phyloP scores from a whole-genome alignment of 306 rosid genomes.

The Vigna hirtella region DNA sequence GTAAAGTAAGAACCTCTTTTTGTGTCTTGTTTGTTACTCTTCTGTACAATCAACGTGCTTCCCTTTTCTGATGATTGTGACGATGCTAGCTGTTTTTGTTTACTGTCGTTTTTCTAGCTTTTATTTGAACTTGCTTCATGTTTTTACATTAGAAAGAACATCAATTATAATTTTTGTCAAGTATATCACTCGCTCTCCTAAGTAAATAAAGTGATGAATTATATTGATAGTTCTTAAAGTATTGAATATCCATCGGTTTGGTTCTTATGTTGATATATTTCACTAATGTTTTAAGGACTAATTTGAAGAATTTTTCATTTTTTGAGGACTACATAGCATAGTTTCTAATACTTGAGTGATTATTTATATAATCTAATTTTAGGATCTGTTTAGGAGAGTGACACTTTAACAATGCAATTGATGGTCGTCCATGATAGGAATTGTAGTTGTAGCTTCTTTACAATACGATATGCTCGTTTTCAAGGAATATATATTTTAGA shows the following conservation, averaged over 20 bases:
- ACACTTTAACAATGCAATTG: background rate
- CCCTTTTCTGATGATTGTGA: background rate
- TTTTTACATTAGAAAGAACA: background rate
- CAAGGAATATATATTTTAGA: background rate
- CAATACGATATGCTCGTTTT: background rate
- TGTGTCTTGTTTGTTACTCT: background rate
- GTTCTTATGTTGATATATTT: background rate
- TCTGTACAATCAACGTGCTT: background rate
- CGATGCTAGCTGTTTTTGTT: background rate
- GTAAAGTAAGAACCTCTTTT: slow-evolving; percentile 67
- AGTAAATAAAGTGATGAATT: no score
- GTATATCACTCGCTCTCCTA: background rate
- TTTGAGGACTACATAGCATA: background rate
- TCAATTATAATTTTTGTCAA: background rate
- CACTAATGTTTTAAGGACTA: no score
- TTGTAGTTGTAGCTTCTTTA: background rate
- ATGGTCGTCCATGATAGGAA: background rate
- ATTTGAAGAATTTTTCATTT: no score
- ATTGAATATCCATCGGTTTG: background rate
- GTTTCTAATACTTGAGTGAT: background rate
- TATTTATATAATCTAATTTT: no score
- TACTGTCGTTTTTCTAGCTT: background rate
- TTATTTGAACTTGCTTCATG: background rate
- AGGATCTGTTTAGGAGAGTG: background rate
- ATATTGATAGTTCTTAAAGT: background rate